Base-by-base conservation (phyloP, 2,329 filamentous ascomycete species). In the Raffaelea deltoideospora region DNA sequence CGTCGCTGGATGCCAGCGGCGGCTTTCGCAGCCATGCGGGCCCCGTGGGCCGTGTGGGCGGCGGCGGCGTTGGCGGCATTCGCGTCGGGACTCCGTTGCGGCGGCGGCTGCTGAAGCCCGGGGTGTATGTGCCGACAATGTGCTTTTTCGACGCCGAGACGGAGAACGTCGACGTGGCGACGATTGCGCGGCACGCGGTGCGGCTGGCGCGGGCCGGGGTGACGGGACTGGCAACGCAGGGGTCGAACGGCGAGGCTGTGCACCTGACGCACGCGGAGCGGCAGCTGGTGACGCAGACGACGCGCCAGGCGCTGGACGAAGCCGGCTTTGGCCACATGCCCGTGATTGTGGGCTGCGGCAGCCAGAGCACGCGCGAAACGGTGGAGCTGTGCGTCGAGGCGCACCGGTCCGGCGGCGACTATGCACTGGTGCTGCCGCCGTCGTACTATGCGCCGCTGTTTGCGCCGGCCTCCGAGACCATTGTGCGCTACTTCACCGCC, bases 211-310 rank as follows among this genome's bases (percentile, higher is more conserved):
- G 75, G 48, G 72, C 78, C 21, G 82, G 82, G 44, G 72, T 87
- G 30, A 69, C 76, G 14, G 80, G 81, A 17, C 65, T 88, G 33
- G 78, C 80, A 34, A 82, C 78, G 10, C 81, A 86, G 53, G 82
- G 82, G 33, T 84, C 78, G 51, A 88, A 88, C 51, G 82, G 82
- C 48, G 83, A 90, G 61, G 81, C 83, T 8, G 80, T 86, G 11
- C 81, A 86, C 50, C 67, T 88, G 24, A 75, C 76, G 31, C 76
- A 77, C 47, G 61, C 68, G 19, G 82, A 88, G 58, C 72, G 81
- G 41, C 67, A 69, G 33, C 59, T 72, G 35, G 72, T 88, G 47
- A 86, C 79, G 7, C 60, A 61, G 35, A 73, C 76, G 24, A 86
- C 80, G 2, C 75, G 82, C 29, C 65, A 69, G 42, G 79, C 79